Evolutionary conservation across 768 basidiomycete genomes (phyloP), one percentile per base, ranked within the genome.

Genomic region (Auricularia auricula-judae): DNA sequence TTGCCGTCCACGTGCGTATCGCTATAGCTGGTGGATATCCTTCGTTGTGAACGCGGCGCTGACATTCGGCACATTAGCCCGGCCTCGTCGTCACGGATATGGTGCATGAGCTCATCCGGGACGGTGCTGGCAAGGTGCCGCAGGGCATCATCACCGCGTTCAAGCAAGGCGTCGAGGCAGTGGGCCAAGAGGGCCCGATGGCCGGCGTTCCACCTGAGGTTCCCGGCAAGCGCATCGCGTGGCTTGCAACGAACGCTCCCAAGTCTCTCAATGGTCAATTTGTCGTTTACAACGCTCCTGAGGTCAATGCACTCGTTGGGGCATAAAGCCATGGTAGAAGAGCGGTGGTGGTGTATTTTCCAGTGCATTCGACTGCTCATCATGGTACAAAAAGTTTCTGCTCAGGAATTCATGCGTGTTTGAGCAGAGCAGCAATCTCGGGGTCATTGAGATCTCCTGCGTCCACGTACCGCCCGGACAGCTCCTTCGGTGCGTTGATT

Each of bases 171-270:
- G 29, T 54, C 29, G 11, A 54, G 18, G 29, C 10, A 18, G 29
- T n/a, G 11, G 53, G 53, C 11, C 7, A n/a, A 18, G 29, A n/a
- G 53, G 53, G 53, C 53, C n/a, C n/a, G 18, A n/a, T n/a, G 18
- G 8, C 8, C n/a, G 29, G 53, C 23, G 82, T 93, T 42, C 82
- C 81, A 61, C 86, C 93, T 1, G 84, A 89, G 66, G 84, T 86
- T 65, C 83, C 81, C 66, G 93, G 89, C 1, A 80, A 88, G 72
- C 87, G 93, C 63, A 84, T 94, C 68, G 93, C 93, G 11, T 81
- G 83, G 8, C 76, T 95, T 23, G 82, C 87, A 1, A 71, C 94
- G n/a, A 69, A 72, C 14, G 92, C 89, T 2, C 79, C 85, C 4
- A 78, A 79, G 68, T 74, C 77, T 3, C 72, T 92, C 47, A 89